Evolutionary conservation across 768 basidiomycete genomes (phyloP).

Genomic region (Obba rivulosa): DNA sequence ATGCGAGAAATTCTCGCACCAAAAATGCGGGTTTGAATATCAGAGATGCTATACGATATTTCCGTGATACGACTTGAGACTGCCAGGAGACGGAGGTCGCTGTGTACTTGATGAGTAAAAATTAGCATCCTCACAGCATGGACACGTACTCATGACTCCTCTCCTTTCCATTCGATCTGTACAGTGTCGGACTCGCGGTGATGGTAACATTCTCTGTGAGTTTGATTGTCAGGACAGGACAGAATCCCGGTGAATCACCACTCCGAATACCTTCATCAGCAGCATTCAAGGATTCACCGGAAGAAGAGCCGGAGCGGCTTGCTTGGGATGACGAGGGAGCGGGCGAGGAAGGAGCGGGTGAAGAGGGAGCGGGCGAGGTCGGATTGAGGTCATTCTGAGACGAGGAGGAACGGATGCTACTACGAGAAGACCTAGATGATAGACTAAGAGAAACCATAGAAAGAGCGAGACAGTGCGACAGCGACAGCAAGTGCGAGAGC

Average conservation of each 20-base stretch:
- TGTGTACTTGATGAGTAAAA: conserved; percentile 28
- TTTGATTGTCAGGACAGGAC: conserved; percentile 5
- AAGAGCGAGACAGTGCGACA: conserved; percentile 16
- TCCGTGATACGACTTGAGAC: conserved; percentile 85
- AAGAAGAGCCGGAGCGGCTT: conserved; percentile 43
- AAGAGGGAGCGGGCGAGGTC: conserved; percentile 18
- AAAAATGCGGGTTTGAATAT: conserved; percentile 89
- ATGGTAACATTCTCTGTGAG: conserved; percentile 67
- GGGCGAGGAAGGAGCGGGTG: conserved; percentile 21
- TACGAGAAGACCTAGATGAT: conserved; percentile 15
- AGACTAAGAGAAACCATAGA: conserved; percentile 20
- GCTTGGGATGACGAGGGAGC: conserved; percentile 15
- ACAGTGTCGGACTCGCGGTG: conserved; percentile 45
- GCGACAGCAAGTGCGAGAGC: conserved; percentile 13
- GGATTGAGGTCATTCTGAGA: conserved; percentile 23
- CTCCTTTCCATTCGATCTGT: conserved; percentile 44
- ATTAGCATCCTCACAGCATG: conserved; percentile 5
- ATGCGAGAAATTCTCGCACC: conserved; percentile 39
- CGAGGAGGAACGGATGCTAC: conserved; percentile 15
- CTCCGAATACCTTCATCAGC: conserved; percentile 58
- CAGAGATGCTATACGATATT: conserved; percentile 79
- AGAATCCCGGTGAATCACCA: conserved; percentile 9
- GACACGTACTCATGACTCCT: conserved; percentile 57
- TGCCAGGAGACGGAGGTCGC: conserved; percentile 71
- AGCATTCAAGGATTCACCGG: conserved; percentile 46